Base-by-base conservation (phyloP, 2,329 filamentous ascomycete species). In the Hirsutella rhossiliensis region DNA sequence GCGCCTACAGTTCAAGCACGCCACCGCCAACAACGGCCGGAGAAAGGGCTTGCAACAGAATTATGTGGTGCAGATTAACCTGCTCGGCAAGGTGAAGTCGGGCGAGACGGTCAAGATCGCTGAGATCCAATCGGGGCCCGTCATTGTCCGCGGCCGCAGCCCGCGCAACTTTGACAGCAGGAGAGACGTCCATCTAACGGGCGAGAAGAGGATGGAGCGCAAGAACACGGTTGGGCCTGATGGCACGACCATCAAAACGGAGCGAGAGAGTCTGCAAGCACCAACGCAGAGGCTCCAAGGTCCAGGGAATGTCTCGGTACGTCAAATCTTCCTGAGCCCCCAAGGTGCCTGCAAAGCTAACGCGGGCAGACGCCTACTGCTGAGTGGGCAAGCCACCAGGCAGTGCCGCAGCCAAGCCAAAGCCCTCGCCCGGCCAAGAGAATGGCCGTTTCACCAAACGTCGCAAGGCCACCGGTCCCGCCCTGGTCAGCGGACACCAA, bases 1-100 rank as follows among this genome's bases (percentile, higher is more conserved):
- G 63, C 74, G 90, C 43, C 66, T 97, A 46, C 90, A 97, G 62
- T 97, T 97, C 63, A 86, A 94, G 56, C 92, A 95, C 54, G 90
- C 90, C 2, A 97, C 90, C 1, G 90, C 90, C 42, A 97, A 97
- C 61, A 97, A 97, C 58, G 90, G 90, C 12, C 78, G 90, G 43
- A 77, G 90, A 52, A 96, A 96, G 64, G 90, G 94, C 50, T 68
- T 96, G 40, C 90, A 97, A 60, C 90, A 97, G 62, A 89, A 96
- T 61, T 97, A 96, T 59, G 76, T 94, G 2, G 85, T 97, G 40
- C 82, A 87, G 48, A 80, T 97, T 46, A 88, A 82, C 61, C 73
- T 96, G 11, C 68, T 92, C 32, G 88, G 84, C 18, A 90, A 84
- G 43, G 68, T 87, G n/a, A 69, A 75, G 43, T 65, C 65, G 1